Conservation (phyloP, 176 grass and related monocot genomes). For the Alloteropsis semialata region DNA sequence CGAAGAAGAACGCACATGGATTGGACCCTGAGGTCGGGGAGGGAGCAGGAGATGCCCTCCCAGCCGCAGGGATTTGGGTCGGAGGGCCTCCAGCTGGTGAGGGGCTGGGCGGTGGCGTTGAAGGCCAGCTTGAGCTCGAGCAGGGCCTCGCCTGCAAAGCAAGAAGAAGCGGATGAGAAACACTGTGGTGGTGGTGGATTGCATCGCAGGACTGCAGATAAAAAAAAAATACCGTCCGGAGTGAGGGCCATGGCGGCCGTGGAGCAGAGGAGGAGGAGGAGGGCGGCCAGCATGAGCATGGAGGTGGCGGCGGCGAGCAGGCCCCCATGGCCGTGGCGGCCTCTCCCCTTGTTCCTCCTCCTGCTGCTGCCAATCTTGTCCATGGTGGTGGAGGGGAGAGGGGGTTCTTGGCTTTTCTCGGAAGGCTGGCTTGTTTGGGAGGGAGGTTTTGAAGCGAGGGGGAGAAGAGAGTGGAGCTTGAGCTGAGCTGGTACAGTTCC, state of each 20-base stretch:
- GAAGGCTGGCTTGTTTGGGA: neutral
- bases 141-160: conserved; percentile 62
- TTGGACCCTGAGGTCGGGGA: conserved; percentile 95
- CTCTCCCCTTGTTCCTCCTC: neutral
- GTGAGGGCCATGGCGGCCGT: conserved; percentile 41
- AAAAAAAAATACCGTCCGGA: conserved; percentile 69
- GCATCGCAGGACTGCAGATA: neutral
- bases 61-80: conserved; percentile 81
- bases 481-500: neutral
- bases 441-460: neutral
- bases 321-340: neutral
- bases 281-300: neutral
- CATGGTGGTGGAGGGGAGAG: neutral
- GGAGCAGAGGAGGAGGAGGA: conserved; percentile 28
- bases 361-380: neutral
- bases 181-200: neutral
- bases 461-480: neutral
- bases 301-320: neutral
- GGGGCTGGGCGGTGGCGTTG: conserved; percentile 59
- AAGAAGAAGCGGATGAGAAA: neutral
- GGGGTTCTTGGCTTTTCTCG: neutral
- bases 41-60: conserved; percentile 89
- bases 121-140: conserved; percentile 79
- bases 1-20: conserved; percentile 50
- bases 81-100: conserved; percentile 58